A percentile compares a stretch with the other conserved stretches of the same genome.
These are phyloP conservation scores for Saccharomycopsis fermentans DNA, from an alignment of 805 yeast species.

Conservation along the genomic window DNA sequence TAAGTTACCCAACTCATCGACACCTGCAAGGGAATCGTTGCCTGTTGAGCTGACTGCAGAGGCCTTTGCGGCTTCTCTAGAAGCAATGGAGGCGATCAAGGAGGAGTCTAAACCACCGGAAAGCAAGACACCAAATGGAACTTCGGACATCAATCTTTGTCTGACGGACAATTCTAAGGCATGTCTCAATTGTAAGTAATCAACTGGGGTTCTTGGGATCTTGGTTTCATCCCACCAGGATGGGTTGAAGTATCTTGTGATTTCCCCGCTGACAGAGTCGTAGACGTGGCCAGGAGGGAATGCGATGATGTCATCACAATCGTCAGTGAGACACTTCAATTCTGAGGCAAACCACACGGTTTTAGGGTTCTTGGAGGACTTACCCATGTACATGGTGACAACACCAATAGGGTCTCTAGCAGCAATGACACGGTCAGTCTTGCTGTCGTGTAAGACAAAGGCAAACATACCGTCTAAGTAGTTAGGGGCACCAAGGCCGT, in stretches of 20 bases:
- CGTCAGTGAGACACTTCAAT: constrained; percentile 85
- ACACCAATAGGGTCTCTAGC: constrained; percentile 99
- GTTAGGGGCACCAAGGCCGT: constrained; percentile 85
- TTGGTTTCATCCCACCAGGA: constrained; percentile 83
- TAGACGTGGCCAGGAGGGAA: constrained; percentile 99
- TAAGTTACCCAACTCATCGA: constrained; percentile 80
- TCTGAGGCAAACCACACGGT: constrained; percentile 89
- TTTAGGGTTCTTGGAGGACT: constrained; percentile 53
- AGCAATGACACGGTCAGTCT: constrained; percentile 80
- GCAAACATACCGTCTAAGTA: constrained; percentile 97
- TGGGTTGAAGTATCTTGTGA: constrained; percentile 85
- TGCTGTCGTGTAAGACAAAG: constrained; percentile 78
- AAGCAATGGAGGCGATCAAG: constrained; percentile 92
- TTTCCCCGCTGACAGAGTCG: constrained; percentile 80
- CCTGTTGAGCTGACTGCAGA: constrained; percentile 32
- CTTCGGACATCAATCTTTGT: constrained; percentile 99
- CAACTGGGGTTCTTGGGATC: constrained; percentile 70
- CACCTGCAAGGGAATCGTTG: constrained; percentile 60
- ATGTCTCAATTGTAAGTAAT: constrained; percentile 61
- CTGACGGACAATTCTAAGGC: constrained; percentile 89
- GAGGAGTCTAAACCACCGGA: constrained; percentile 98
- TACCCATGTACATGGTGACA: constrained; percentile 93
- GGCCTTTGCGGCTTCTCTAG: constrained; percentile 86
- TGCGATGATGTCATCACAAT: constrained; percentile 84
- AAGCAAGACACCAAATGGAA: constrained; percentile 93